Conservation (phyloP, 1,284 basidiomycete species). For the Fistulina hepatica region DNA sequence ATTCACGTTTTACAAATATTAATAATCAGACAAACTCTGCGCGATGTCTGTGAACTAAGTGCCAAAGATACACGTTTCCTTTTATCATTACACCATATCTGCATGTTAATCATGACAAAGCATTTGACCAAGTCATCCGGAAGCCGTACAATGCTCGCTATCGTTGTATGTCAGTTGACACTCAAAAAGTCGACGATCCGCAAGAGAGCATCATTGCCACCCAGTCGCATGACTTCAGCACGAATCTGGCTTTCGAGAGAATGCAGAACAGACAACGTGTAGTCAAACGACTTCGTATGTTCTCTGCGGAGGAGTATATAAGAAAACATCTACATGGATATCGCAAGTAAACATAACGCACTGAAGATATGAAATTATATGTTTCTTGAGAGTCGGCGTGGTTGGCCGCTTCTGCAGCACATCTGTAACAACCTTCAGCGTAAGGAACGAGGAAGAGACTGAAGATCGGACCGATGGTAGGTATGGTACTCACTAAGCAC, state of each 20-base stretch:
- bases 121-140: no score
- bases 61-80: no score
- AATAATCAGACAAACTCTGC: no score
- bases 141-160: no score
- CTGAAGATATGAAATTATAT: conserved; percentile 75
- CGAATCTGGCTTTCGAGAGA: conserved; percentile 36
- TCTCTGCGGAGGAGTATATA: no score
- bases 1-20: no score
- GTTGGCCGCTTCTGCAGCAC: conserved; percentile 81
- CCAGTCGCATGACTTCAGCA: conserved; percentile 36
- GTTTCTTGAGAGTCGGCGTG: conserved; percentile 67
- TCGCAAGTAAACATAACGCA: no score
- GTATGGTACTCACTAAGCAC: conserved; percentile 81
- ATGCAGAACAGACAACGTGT: conserved; percentile 48
- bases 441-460: background rate
- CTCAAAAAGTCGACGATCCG: conserved; percentile 34
- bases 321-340: no score
- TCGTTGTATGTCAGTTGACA: conserved; percentile 22
- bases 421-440: conserved; percentile 34
- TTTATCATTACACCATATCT: no score
- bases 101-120: no score
- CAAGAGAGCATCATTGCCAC: conserved; percentile 38
- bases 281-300: conserved; percentile 61
- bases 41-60: no score
- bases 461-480: conserved; percentile 15